Evolutionary conservation across 306 rosid species (phyloP).

Genomic region (Prosopis cineraria): DNA sequence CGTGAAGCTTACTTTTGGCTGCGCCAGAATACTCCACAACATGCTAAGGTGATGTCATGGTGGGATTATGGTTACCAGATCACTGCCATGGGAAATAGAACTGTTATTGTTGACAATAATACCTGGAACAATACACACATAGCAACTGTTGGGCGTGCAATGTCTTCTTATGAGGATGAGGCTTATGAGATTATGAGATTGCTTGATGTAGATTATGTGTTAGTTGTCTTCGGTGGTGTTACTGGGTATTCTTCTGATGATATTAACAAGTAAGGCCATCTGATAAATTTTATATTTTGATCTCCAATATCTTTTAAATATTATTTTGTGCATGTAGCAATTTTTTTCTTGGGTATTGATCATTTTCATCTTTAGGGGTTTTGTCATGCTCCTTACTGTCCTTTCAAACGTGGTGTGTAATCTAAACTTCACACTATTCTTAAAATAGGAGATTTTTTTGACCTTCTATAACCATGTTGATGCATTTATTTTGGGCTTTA

Average conservation of each 20-base stretch:
- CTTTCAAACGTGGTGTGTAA: neutral
- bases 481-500: conserved; percentile 17
- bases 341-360: conserved; percentile 15
- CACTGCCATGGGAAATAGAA: conserved; percentile 98
- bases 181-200: conserved; percentile 93
- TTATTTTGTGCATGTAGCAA: neutral
- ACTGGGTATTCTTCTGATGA: conserved; percentile 99
- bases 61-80: conserved; percentile 99
- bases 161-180: conserved; percentile 97
- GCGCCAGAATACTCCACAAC: conserved; percentile 87
- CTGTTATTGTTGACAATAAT: conserved; percentile 97
- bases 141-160: conserved; percentile 98
- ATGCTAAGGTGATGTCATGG: conserved; percentile 99
- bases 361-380: conserved; percentile 26
- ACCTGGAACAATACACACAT: conserved; percentile 99
- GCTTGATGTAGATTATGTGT: conserved; percentile 92
- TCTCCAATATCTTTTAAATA: conserved; percentile 1
- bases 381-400: neutral
- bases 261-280: conserved; percentile 84
- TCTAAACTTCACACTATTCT: neutral
- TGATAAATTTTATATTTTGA: conserved; percentile 20
- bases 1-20: conserved; percentile 99
- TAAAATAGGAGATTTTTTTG: neutral
- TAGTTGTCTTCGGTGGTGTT: conserved; percentile 97
- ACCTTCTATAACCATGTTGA: conserved; percentile 19